Base-by-base conservation (phyloP, 2,329 filamentous ascomycete genomes). In the Cercospora beticola region DNA sequence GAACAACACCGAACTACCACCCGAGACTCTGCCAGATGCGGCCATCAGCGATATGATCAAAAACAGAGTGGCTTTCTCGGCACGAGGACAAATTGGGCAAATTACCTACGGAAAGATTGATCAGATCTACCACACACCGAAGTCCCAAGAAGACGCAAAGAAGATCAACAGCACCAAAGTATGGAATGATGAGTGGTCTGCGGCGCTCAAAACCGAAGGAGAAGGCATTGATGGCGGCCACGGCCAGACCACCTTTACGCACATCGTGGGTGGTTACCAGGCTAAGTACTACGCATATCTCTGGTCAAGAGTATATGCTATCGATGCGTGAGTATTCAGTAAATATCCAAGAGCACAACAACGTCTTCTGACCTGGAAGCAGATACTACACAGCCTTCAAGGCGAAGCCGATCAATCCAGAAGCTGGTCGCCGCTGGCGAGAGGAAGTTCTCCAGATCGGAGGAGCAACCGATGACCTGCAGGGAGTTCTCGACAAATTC, bases 401-500 rank as follows among this genome's bases (percentile, higher is more conserved):
- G 81, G 83, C 86, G 71, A 84, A 93, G 77, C 92, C 91, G 0
- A 92, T 94, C 90, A 87, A 92, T 78, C 84, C 84, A 26, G 86
- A 85, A 70, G 87, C 92, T 76, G 92, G 92, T 1, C 85, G 91
- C 8, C 82, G 90, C 67, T 94, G 94, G 81, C 86, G 92, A 61
- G 89, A 92, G 78, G 90, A 87, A 0, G 90, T 94, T 14, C 82
- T 94, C 2, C 89, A 93, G 81, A 26, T 59, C 23, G 92, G 91
- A 36, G 91, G 91, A 0, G 89, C 87, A 73, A 88, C 89, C 78
- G 90, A 93, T 72, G 91, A 94, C 82, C 92, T 93, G 89, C 83
- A 88, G 69, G 49, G 60, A 14, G 90, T 90, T 10, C 80, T 94
- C 66, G 89, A 90, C 81, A 88, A 92, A 72, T 94, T 94, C 81